Base-by-base conservation (phyloP, 2,329 filamentous ascomycete species). In the Lasiodiplodia gonubiensis region DNA sequence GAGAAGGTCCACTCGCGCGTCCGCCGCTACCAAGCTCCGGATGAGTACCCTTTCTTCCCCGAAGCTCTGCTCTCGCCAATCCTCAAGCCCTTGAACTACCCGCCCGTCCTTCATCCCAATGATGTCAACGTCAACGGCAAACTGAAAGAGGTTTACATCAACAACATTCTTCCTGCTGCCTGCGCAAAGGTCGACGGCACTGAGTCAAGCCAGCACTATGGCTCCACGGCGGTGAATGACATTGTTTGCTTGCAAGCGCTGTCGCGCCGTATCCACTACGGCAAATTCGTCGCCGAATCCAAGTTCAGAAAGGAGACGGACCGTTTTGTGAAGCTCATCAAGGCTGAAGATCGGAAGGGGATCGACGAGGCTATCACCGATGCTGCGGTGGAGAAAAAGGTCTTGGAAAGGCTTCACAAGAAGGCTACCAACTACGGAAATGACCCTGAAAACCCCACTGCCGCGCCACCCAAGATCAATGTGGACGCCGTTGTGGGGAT, bases 11-110 rank as follows among this genome's bases (percentile, higher is more conserved):
- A 99, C 78, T 97, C 94, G 16, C 88, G 93, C 64, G 94, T 99
- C 72, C 93, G 95, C 72, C 93, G 95, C 77, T 99, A 93, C 84
- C 90, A 99, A 79, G 93, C 93, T 0, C 95, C 95, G 48, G 95
- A 99, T 84, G 95, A 99, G 82, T 94, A 97, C 79, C 92, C 95
- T 25, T 99, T 98, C 88, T 99, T 97, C 83, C 92, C 93, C 1
- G 86, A 91, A 35, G 90, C 88, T 11, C 84, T 97, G 49, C 88
- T 92, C 74, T 84, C 86, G 66, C 92, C 94, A 30, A 92, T 99
- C 69, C 87, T 99, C n/a, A 89, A 91, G 72, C 91, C 93, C 10
- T 86, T 99, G 72, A 80, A 92, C 77, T 99, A 99, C 82, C 95
- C 95, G 14, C 85, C 86, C 75, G 93, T 99, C 75, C 86, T 99